phyloP scores from a whole-genome alignment of 495 filamentous ascomycete genomes.

The Staphylotrichum longicolle region DNA sequence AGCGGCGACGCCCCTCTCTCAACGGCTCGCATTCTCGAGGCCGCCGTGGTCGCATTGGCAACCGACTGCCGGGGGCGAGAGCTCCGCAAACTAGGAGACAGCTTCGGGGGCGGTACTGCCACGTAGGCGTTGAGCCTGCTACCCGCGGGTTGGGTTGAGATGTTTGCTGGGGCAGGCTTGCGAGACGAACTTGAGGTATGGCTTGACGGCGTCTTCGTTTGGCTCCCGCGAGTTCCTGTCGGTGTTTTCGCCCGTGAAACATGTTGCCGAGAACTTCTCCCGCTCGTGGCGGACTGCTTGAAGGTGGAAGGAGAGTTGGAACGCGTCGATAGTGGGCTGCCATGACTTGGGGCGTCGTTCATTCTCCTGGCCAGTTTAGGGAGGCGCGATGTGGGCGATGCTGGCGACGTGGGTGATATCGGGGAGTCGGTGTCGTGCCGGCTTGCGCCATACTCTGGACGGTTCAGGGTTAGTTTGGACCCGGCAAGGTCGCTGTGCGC shows the following conservation, averaged over 20 bases:
- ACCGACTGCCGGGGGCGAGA: constrained; percentile 79
- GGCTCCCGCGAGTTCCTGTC: constrained; percentile 30
- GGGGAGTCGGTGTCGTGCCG: constrained; percentile 26
- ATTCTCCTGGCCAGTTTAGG: constrained; percentile 46
- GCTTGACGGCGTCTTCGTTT: constrained; percentile 44
- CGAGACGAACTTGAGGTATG: constrained; percentile 32
- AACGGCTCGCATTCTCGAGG: constrained; percentile 58
- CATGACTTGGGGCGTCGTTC: constrained; percentile 41
- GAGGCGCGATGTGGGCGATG: constrained; percentile 42
- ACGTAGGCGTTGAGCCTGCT: constrained; percentile 56
- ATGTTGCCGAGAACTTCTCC: constrained; percentile 41
- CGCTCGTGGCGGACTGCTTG: constrained; percentile 39
- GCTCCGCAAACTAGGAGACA: constrained; percentile 71
- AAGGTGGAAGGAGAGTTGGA: constrained; percentile 50
- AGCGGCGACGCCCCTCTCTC: constrained; percentile 41
- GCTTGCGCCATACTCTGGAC: constrained; percentile 22
- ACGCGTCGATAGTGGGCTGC: constrained; percentile 48
- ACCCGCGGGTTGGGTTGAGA: constrained; percentile 29
- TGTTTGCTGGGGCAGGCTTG: constrained; percentile 33
- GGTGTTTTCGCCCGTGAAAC: constrained; percentile 37
- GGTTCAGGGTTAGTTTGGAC: constrained; percentile 35
- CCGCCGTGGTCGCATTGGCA: constrained; percentile 65
- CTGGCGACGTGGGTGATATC: constrained; percentile 32
- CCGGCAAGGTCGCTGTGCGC: constrained; percentile 51
- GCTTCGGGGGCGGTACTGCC: constrained; percentile 47